Percentiles rank a stretch among this genome's conserved stretches.
These are phyloP conservation scores for Hypomontagnella monticulosa DNA, from an alignment of 495 filamentous ascomycete species.

Conservation along the genomic window DNA sequence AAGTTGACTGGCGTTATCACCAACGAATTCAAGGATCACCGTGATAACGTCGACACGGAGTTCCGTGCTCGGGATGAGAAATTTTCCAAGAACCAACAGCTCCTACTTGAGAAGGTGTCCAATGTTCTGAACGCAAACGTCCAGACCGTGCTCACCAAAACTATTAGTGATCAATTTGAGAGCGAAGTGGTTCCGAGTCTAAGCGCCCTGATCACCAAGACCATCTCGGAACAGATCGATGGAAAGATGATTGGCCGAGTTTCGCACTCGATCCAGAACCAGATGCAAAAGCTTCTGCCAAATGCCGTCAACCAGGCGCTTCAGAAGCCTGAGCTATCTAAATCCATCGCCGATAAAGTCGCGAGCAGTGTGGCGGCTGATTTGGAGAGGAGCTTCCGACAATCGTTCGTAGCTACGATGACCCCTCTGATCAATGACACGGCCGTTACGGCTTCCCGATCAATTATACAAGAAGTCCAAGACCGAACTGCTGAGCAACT, in stretches of 20 bases:
- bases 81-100: constrained; percentile 55
- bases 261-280: constrained; percentile 67
- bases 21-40: constrained; percentile 54
- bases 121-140: constrained; percentile 89
- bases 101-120: constrained; percentile 83
- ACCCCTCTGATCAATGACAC: constrained; percentile 70
- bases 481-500: constrained; percentile 68
- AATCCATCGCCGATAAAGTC: constrained; percentile 75
- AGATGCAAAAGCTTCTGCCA: constrained; percentile 62
- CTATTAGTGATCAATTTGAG: constrained; percentile 74
- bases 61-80: constrained; percentile 50
- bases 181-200: constrained; percentile 68
- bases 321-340: constrained; percentile 73
- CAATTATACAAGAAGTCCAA: constrained; percentile 72
- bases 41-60: constrained; percentile 51
- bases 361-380: constrained; percentile 69
- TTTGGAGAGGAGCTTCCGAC: constrained; percentile 73
- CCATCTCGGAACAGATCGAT: constrained; percentile 56
- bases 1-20: constrained; percentile 56
- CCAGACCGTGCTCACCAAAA: constrained; percentile 76
- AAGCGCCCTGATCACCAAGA: constrained; percentile 54
- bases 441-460: constrained; percentile 64
- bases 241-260: constrained; percentile 58
- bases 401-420: constrained; percentile 68
- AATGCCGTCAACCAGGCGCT: constrained; percentile 63